Conservation (phyloP, 106 monocot genomes). For the Hemerocallis citrina region DNA sequence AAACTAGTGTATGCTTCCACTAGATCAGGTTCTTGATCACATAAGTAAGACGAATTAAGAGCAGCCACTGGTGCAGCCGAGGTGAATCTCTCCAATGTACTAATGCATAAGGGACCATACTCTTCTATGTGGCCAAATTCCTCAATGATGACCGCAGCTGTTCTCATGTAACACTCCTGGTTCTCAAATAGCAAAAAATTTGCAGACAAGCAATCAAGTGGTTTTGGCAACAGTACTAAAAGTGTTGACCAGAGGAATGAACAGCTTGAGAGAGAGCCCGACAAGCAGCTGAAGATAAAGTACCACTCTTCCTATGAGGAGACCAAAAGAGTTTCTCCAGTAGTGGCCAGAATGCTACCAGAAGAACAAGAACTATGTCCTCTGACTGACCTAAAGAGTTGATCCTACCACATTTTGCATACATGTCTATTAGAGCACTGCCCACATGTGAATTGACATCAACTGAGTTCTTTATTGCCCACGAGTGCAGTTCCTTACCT, state of each 20-base stretch:
- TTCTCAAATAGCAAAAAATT: conserved; percentile 73
- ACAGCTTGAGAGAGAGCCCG: conserved; percentile 71
- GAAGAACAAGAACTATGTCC: conserved; percentile 42
- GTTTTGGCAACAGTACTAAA: conserved; percentile 62
- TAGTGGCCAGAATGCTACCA: conserved; percentile 80
- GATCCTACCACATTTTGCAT: conserved; percentile 54
- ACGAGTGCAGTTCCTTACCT: conserved; percentile 55
- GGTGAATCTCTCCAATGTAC: conserved; percentile 72
- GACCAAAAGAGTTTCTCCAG: conserved; percentile 76
- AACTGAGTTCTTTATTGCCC: conserved; percentile 37
- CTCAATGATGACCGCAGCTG: conserved; percentile 82
- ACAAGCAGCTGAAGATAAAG: conserved; percentile 77
- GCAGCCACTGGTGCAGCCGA: conserved; percentile 64
- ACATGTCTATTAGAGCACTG: conserved; percentile 59
- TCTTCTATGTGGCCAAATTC: conserved; percentile 91
- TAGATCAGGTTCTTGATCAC: conserved; percentile 95
- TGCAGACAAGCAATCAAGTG: conserved; percentile 68
- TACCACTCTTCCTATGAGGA: conserved; percentile 70
- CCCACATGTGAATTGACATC: conserved; percentile 52
- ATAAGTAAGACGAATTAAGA: conserved; percentile 84
- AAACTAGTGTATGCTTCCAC: conserved; percentile 87
- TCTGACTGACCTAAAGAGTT: conserved; percentile 34
- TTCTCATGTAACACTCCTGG: conserved; percentile 78
- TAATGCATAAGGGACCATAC: conserved; percentile 65
- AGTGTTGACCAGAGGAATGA: conserved; percentile 78